These are phyloP conservation scores for Dendryphion nanum DNA, from an alignment of 2,329 filamentous ascomycete species.

Conservation along the genomic window DNA sequence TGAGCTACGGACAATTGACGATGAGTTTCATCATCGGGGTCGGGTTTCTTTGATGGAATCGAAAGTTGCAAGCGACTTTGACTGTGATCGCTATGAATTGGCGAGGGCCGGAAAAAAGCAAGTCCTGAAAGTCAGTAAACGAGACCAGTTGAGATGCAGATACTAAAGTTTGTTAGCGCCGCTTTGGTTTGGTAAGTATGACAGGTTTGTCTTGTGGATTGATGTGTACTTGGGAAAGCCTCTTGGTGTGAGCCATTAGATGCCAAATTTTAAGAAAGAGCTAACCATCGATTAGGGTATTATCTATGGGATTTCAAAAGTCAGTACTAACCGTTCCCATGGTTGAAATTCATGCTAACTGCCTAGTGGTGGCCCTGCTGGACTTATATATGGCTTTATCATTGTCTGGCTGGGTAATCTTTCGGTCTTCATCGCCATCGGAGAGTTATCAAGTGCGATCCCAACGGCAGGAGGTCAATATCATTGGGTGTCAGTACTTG, in stretches of 20 bases:
- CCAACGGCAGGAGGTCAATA: conserved; percentile 42
- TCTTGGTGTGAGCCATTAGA: conserved; percentile 29
- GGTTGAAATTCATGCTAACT: conserved; percentile 1
- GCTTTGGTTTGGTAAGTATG: conserved; percentile 38
- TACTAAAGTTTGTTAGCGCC: conserved; percentile 26
- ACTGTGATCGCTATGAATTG: conserved; percentile 34
- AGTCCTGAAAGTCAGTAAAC: conserved; percentile 31
- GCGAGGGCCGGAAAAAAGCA: conserved; percentile 35
- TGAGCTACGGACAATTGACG: conserved; percentile 26
- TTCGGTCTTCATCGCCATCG: conserved; percentile 36
- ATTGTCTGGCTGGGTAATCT: conserved; percentile 39
- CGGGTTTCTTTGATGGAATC: conserved; percentile 22
- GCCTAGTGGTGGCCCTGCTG: conserved; percentile 35
- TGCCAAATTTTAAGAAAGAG: background rate
- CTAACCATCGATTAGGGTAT: conserved; percentile 21
- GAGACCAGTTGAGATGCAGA: background rate
- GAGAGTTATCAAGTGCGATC: conserved; percentile 38
- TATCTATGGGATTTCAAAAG: conserved; percentile 36
- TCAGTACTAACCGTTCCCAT: conserved; percentile 11
- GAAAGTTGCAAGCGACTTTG: conserved; percentile 24
- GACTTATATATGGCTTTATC: conserved; percentile 37
- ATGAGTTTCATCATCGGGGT: conserved; percentile 20
- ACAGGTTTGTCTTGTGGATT: conserved; percentile 37
- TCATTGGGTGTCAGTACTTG: conserved; percentile 44
- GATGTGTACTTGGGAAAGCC: conserved; percentile 40